Evolutionary conservation across 2,329 filamentous ascomycete species (phyloP), one percentile per base, ranked within the genome.

Genomic region (Drechslerella coelobrocha): DNA sequence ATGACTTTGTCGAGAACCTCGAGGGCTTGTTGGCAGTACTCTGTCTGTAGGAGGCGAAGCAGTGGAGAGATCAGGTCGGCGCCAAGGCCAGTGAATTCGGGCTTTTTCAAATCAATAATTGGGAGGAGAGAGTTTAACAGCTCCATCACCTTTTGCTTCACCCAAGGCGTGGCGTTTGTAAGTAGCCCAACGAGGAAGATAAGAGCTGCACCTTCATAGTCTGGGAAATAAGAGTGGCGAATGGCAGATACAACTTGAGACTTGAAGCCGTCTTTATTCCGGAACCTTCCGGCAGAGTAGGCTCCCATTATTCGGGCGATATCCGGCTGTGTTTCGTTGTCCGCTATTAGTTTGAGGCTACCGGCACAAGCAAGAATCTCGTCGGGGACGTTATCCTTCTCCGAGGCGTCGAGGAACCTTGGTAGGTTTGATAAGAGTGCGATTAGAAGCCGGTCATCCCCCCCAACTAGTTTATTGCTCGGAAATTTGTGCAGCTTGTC

Each of bases 1-100:
- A 97, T 96, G 75, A 97, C 94, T 73, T 93, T 90, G 78, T 99
- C 94, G 66, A 99, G 82, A 0, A 99, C 93, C 73, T 91, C 87
- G 8, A 99, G 82, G 9, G 94, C 94, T 76, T 96, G 89, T 78
- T 94, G 91, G 78, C 92, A 97, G 76, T 92, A 92, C 69, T 96
- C 91, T 1, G 93, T 97, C 77, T 97, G 92, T 39, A 99, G 81
- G 19, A 99, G 83, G 59, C 94, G 87, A 60, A 99, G 81, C 0
- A 99, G 83, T 0, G 94, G 95, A 0, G 94, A 97, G 61, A 99
- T 96, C 51, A 99, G 84, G 79, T 99, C 95, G 0, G 93, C 92
- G 0, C 94, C 93, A 78, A 97, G 92, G 6, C 87, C 88, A 2
- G 92, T 89, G 73, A 99, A 90, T 73, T 96, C 92, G 0, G 89